phyloP scores from a whole-genome alignment of 1,139 yeast species.

The Hyphopichia khmerensis region DNA sequence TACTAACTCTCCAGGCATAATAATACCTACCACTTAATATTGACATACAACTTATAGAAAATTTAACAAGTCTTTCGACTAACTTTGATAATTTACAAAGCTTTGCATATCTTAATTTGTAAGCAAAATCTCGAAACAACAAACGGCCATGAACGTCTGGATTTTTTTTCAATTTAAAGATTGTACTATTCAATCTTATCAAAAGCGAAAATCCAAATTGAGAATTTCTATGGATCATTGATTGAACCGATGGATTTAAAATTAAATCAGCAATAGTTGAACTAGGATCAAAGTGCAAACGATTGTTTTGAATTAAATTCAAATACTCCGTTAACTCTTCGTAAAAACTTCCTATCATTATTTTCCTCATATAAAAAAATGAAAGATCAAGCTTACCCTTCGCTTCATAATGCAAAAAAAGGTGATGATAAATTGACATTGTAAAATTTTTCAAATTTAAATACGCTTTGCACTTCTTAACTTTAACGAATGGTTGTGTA shows the following conservation, averaged over 20 bases:
- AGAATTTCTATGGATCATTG: constrained; percentile 28
- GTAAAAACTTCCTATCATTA: constrained; percentile 18
- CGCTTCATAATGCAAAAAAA: constrained; percentile 29
- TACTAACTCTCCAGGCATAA: constrained; percentile 48
- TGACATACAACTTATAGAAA: constrained; percentile 23
- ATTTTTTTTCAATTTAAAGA: constrained; percentile 19
- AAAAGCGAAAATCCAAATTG: constrained; percentile 26
- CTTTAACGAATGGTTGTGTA: constrained; percentile 29
- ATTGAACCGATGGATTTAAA: constrained; percentile 31
- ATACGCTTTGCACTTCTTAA: constrained; percentile 30
- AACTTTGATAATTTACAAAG: constrained; percentile 17
- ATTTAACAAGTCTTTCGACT: constrained; percentile 18
- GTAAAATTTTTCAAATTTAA: constrained; percentile 30
- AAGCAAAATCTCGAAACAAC: constrained; percentile 13
- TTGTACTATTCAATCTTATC: constrained; percentile 19
- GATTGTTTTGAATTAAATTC: constrained; percentile 26
- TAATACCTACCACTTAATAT: constrained; percentile 37
- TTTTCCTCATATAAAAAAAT: constrained; percentile 31
- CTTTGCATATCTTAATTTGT: constrained; percentile 18
- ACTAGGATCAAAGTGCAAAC: constrained; percentile 26
- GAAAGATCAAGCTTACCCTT: constrained; percentile 20
- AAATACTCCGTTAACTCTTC: constrained; percentile 31
- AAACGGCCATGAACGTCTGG: constrained; percentile 16
- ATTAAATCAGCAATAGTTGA: constrained; percentile 32
- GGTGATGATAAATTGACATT: constrained; percentile 24